Evolutionary conservation across 306 rosid species (phyloP).

Genomic region (Medicago arabica): DNA sequence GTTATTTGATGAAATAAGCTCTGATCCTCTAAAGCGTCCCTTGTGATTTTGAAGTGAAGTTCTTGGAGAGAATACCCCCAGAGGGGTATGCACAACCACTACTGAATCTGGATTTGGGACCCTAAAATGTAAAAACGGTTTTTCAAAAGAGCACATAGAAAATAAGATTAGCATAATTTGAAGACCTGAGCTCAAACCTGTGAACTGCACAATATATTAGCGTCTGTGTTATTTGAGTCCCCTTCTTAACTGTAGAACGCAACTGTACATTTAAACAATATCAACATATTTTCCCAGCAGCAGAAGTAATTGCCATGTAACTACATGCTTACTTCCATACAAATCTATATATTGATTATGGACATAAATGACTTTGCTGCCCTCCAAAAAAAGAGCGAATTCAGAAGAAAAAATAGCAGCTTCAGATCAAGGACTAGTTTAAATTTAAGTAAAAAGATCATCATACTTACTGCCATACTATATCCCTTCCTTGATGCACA

Average conservation of each 20-base stretch:
- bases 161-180: slow-evolving; percentile 5
- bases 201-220: slow-evolving; percentile 82
- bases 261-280: slow-evolving; percentile 63
- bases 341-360: not conserved
- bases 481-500: slow-evolving; percentile 93
- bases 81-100: slow-evolving; percentile 66
- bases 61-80: slow-evolving; percentile 69
- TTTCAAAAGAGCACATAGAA: slow-evolving; percentile 4
- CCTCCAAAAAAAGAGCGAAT: slow-evolving; percentile 12
- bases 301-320: slow-evolving; percentile 1
- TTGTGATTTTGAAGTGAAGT: slow-evolving; percentile 65
- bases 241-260: slow-evolving; percentile 74
- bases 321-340: slow-evolving; percentile 13
- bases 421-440: slow-evolving; percentile 23
- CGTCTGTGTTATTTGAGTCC: slow-evolving; percentile 61
- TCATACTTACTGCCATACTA: slow-evolving; percentile 79
- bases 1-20: slow-evolving; percentile 60
- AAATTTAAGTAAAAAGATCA: slow-evolving; percentile 25
- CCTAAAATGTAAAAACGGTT: slow-evolving; percentile 46
- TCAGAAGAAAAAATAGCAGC: not conserved
- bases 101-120: slow-evolving; percentile 77
- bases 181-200: slow-evolving; percentile 59
- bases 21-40: slow-evolving; percentile 72
- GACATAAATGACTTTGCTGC: not conserved
- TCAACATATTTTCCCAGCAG: slow-evolving; percentile 39